phyloP scores from a whole-genome alignment of 2,329 filamentous ascomycete genomes.

The Myriosclerotinia scirpicola region DNA sequence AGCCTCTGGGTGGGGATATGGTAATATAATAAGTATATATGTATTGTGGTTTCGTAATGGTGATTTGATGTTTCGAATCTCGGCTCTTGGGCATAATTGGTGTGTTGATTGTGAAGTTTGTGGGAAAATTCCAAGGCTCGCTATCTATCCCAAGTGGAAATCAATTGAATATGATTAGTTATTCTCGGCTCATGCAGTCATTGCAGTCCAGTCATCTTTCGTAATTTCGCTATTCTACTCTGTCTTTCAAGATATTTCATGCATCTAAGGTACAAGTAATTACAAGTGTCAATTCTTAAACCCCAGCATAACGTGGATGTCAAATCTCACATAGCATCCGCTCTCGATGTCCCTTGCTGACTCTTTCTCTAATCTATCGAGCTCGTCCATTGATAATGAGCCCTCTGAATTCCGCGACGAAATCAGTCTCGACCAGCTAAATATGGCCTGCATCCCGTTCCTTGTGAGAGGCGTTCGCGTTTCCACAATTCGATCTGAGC shows the following conservation, averaged over 20 bases:
- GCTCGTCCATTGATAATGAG: neutral
- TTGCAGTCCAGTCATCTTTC: neutral
- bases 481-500: neutral
- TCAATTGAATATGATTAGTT: neutral
- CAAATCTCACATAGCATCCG: neutral
- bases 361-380: neutral
- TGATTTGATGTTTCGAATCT: neutral
- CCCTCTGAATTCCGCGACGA: neutral
- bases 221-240: neutral
- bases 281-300: neutral
- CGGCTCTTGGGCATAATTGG: neutral
- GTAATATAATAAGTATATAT: neutral
- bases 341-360: neutral
- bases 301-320: neutral
- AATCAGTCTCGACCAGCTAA: neutral
- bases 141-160: neutral
- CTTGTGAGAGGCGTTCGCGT: neutral
- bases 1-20: neutral
- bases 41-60: neutral
- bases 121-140: neutral
- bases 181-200: neutral
- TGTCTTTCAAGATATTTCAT: neutral
- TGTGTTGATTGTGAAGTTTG: neutral
- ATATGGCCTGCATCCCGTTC: neutral
- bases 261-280: neutral